Evolutionary conservation across 768 basidiomycete genomes (phyloP).

Genomic region (Leccinum uliginosum): DNA sequence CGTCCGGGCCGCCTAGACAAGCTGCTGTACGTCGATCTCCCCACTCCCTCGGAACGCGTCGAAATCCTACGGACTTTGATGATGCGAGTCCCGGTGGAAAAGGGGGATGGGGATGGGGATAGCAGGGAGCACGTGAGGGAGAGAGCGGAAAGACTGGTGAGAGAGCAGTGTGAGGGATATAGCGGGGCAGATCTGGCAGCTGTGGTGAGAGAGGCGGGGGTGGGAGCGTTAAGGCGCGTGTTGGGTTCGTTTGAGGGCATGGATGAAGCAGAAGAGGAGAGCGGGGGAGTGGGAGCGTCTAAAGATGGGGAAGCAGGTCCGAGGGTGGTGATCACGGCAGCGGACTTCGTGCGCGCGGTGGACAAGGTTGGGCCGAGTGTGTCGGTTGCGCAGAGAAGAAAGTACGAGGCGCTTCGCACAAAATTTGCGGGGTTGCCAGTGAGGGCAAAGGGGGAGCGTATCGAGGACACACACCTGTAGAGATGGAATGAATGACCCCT

Average conservation of each 20-base stretch:
- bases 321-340: constrained; percentile 40
- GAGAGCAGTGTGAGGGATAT: constrained; percentile 74
- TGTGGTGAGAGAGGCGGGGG: constrained; percentile 85
- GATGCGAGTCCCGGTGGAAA: constrained; percentile 59
- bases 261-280: constrained; percentile 30
- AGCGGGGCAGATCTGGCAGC: constrained; percentile 91
- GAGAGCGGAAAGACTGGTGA: constrained; percentile 45
- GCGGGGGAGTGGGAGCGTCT: background rate
- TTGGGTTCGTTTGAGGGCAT: constrained; percentile 66
- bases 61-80: constrained; percentile 82
- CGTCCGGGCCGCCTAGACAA: constrained; percentile 96
- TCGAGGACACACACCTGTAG: constrained; percentile 10
- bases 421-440: constrained; percentile 82
- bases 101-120: background rate
- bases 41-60: constrained; percentile 62
- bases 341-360: constrained; percentile 72
- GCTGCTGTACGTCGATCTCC: constrained; percentile 88
- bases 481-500: background rate
- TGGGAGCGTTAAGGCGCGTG: constrained; percentile 67
- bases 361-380: constrained; percentile 88
- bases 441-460: constrained; percentile 31
- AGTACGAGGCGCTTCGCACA: constrained; percentile 74
- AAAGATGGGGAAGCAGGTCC: background rate
- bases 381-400: constrained; percentile 67
- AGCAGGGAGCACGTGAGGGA: constrained; percentile 9